Evolutionary conservation across 495 filamentous ascomycete species (phyloP), one percentile per base, ranked within the genome.

Genomic region (Lophium mytilinum): DNA sequence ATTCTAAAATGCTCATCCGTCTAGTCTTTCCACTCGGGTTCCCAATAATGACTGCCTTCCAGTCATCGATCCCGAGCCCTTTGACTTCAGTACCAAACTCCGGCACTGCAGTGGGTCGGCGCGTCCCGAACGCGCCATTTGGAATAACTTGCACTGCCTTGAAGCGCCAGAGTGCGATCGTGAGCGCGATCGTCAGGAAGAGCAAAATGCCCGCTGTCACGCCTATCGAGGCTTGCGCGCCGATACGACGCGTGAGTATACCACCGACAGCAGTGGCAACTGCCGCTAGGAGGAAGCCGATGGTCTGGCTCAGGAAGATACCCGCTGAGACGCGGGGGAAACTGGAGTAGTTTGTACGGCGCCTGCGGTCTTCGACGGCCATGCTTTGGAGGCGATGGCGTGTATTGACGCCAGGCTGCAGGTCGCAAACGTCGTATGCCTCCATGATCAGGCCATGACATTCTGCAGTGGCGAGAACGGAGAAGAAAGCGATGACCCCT

Each of bases 361-460:
- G 83, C 41, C 71, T 68, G 55, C 72, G 71, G 36, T 65, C 75
- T 52, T 72, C 74, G 55, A 72, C 74, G 12, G 75, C 73, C 50
- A 75, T 68, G 40, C 71, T 69, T 35, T 76, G 62, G 48, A 69
- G 59, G 17, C 78, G 69, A 58, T 77, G 74, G 15, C 76, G 73
- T 48, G 80, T 78, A 50, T 83, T 82, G 75, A 83, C 80, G 24
- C 77, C 73, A 18, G 79, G 71, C 65, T 86, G 83, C 0, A 88
- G 75, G 62, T 90, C 87, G 18, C 83, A 87, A 6, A 83, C 85
- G 67, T 90, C 87, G 66, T 81, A 90, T 17, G 83, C 83, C 63
- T 90, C 87, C 87, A 89, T 90, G 69, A 90, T 76, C 50, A 90
- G 72, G 4, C 86, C 83, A 56, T 84, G 77, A 68, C 85, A 88